Evolutionary conservation across 2,329 filamentous ascomycete genomes (phyloP).

Genomic region (Coniochaeta pulveracea): DNA sequence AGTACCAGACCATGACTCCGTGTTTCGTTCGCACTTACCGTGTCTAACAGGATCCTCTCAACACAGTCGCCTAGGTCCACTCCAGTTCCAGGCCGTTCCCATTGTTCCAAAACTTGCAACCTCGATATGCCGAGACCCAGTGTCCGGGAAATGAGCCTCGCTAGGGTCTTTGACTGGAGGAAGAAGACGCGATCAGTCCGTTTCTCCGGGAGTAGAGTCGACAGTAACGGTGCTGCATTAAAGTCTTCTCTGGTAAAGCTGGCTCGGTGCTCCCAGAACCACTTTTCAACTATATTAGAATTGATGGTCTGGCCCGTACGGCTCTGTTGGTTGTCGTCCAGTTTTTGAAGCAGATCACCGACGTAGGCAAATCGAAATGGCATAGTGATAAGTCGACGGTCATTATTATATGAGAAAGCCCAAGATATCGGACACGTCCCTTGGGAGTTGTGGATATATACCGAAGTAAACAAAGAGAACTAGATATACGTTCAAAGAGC

Average conservation of each 20-base stretch:
- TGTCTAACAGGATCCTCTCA: slow-evolving; percentile 48
- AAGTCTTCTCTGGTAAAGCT: slow-evolving; percentile 45
- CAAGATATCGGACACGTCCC: too few species aligned
- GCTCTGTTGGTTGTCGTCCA: slow-evolving; percentile 37
- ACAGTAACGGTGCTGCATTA: slow-evolving; percentile 55
- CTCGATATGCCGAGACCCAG: slow-evolving; percentile 55
- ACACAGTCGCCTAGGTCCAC: slow-evolving; percentile 63
- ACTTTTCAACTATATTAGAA: slow-evolving; percentile 36
- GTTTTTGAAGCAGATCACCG: slow-evolving; percentile 60
- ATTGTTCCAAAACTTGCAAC: slow-evolving; percentile 49
- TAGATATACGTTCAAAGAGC: too few species aligned
- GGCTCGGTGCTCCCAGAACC: slow-evolving; percentile 57
- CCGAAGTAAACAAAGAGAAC: too few species aligned
- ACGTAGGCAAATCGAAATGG: slow-evolving; percentile 57
- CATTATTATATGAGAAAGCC: too few species aligned
- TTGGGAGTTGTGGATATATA: too few species aligned
- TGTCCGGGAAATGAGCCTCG: slow-evolving; percentile 55
- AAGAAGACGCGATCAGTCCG: slow-evolving; percentile 70
- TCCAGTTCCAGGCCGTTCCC: slow-evolving; percentile 43
- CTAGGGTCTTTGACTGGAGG: slow-evolving; percentile 50
- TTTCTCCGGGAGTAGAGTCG: slow-evolving; percentile 64
- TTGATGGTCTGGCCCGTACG: slow-evolving; percentile 18
- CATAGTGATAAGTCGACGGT: slow-evolving; percentile 41
- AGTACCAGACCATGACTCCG: slow-evolving; percentile 17
- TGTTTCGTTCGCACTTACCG: slow-evolving; percentile 41